Percentiles rank a stretch among this genome's conserved stretches.
phyloP scores from a whole-genome alignment of 179 eudicot genomes.

The Carnegiea gigantea region DNA sequence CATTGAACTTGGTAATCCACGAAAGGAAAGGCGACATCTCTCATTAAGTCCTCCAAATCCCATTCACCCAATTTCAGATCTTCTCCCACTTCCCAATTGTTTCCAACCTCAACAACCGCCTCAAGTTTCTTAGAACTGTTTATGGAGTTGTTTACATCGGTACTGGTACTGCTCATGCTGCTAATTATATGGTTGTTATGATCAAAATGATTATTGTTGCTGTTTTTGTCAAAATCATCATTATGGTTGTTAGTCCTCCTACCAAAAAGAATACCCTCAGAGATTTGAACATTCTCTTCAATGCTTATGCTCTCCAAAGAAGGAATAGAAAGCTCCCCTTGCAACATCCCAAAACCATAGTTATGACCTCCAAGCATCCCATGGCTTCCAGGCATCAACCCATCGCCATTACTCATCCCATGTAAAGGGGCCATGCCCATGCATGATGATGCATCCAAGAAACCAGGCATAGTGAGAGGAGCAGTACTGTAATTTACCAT shows the following conservation, averaged over 20 bases:
- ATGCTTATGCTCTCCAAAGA: conserved; percentile 47
- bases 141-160: conserved; percentile 26
- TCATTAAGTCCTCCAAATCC: conserved; percentile 84
- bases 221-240: conserved; percentile 26
- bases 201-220: conserved; percentile 29
- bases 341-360: conserved; percentile 39
- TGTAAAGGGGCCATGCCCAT: conserved; percentile 35
- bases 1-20: conserved; percentile 61
- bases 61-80: conserved; percentile 67
- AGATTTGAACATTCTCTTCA: conserved; percentile 31
- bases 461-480: conserved; percentile 33
- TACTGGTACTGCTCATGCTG: conserved; percentile 27
- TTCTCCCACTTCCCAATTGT: conserved; percentile 55
- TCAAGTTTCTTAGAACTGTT: conserved; percentile 29
- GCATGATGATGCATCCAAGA: conserved; percentile 45
- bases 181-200: conserved; percentile 36
- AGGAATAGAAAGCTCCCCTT: conserved; percentile 51
- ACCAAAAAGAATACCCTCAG: conserved; percentile 31
- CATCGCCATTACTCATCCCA: conserved; percentile 31
- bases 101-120: conserved; percentile 33
- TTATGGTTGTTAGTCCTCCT: conserved; percentile 28
- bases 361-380: conserved; percentile 42
- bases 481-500: conserved; percentile 31
- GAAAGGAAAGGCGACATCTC: conserved; percentile 60
- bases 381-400: conserved; percentile 29